Conservation (phyloP, 768 basidiomycete genomes). For the Mycena kentingensis region DNA sequence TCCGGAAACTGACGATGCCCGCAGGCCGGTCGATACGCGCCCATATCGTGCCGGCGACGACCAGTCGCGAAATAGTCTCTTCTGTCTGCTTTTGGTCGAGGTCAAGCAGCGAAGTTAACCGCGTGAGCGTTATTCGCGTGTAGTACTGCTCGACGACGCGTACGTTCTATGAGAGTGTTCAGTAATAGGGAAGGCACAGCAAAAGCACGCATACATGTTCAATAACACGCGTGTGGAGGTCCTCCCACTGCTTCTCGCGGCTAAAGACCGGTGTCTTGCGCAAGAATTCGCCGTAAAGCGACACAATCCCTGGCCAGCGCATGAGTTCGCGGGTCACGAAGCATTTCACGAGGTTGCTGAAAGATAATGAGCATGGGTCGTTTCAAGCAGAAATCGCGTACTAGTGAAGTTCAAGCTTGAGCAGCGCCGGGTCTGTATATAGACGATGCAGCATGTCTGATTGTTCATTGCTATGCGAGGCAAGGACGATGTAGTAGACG, state of each 20-base stretch:
- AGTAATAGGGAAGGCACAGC: neutral
- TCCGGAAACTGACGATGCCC: conserved; percentile 86
- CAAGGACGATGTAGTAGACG: conserved; percentile 90
- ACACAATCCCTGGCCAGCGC: conserved; percentile 94
- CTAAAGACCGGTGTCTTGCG: conserved; percentile 81
- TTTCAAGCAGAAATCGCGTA: conserved; percentile 37
- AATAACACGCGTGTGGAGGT: conserved; percentile 91
- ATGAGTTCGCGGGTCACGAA: conserved; percentile 92
- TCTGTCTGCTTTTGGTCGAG: conserved; percentile 82
- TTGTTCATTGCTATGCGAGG: conserved; percentile 95
- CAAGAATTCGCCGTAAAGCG: conserved; percentile 83
- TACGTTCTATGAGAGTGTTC: conserved; percentile 68
- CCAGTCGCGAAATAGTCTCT: conserved; percentile 83
- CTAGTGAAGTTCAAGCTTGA: conserved; percentile 85
- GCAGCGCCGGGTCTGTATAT: conserved; percentile 73
- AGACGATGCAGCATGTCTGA: conserved; percentile 94
- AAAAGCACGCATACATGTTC: conserved; percentile 75
- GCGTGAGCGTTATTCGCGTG: conserved; percentile 82
- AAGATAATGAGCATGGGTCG: conserved; percentile 19
- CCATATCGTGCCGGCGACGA: conserved; percentile 90
- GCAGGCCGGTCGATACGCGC: conserved; percentile 92
- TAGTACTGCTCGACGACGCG: conserved; percentile 95
- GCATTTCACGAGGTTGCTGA: conserved; percentile 91
- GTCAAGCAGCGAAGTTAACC: conserved; percentile 86
- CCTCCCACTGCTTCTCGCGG: conserved; percentile 84